Base-by-base conservation (phyloP, 306 rosid species). In the Citrullus colocynthis region DNA sequence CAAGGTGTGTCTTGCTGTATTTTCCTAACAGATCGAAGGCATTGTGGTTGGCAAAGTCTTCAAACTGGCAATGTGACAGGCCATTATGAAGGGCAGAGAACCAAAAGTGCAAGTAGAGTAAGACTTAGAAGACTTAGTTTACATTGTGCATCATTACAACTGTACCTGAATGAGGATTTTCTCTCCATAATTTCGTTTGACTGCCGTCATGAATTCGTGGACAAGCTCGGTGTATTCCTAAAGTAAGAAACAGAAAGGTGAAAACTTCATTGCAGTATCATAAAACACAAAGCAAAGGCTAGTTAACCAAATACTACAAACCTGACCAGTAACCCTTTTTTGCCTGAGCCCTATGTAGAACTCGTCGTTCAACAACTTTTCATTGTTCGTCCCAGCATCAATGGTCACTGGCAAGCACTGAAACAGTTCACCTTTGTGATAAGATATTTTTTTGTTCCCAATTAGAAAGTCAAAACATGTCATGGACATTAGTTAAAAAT, bases 1-100 rank as follows among this genome's bases (percentile, higher is more conserved):
- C 99, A 78, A 95, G 99, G 88, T 95, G 99, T 0, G 97, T 88
- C 79, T 95, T 74, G 52, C 92, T 82, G 80, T 91, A 95, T 81
- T 80, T 89, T 57, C 90, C 89, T 59, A 92, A 95, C 67, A 95
- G 96, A 86, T 87, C 93, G 73, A 95, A 95, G 74, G 99, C 99
- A 87, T 95, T 95, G 93, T 95, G 97, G 86, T 95, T 95, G 30
- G 99, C 99, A 13, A 95, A 95, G 87, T 95, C 99, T 91, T 95
- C 99, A 89, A 95, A 95, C 97, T 94, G 83, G 82, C 77, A 83
- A 78, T 77, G 73, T 7, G 55, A 75, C 42, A 49, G 82, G 79
- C 73, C 73, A 39, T 37, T 9, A 66, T 41, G 64, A 77, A 14
- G 67, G 24, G 80, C 51, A 86, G 85, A 36, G 75, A 76, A 36